phyloP scores from a whole-genome alignment of 306 rosid species.

The Prinsepia uniflora region DNA sequence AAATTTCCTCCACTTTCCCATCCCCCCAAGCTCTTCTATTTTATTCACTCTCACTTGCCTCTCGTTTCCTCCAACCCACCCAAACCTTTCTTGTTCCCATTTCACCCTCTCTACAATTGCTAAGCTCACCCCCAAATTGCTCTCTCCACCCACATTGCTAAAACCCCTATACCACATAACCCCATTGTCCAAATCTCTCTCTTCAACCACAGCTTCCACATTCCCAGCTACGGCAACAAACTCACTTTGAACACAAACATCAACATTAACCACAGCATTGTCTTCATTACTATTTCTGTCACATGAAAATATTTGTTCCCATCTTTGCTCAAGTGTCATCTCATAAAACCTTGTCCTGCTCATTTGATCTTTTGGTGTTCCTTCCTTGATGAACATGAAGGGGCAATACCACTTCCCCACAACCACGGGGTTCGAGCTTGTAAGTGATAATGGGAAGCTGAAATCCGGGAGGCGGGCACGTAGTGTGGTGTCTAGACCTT shows the following conservation, averaged over 20 bases:
- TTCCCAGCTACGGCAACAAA: slow-evolving; percentile 30
- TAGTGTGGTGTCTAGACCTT: slow-evolving; percentile 26
- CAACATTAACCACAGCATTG: slow-evolving; percentile 8
- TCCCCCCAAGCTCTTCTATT: slow-evolving; percentile 47
- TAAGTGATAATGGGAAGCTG: slow-evolving; percentile 5
- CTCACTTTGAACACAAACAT: slow-evolving; percentile 26
- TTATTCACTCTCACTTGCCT: slow-evolving; percentile 34
- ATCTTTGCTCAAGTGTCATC: slow-evolving; percentile 37
- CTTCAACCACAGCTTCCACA: slow-evolving; percentile 28
- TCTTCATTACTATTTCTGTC: neutral
- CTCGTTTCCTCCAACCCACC: slow-evolving; percentile 31
- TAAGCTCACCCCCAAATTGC: slow-evolving; percentile 44
- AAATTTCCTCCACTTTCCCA: slow-evolving; percentile 33
- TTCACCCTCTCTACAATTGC: slow-evolving; percentile 56
- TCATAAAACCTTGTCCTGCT: slow-evolving; percentile 20
- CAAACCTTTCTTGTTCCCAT: slow-evolving; percentile 41
- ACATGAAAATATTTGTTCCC: slow-evolving; percentile 32
- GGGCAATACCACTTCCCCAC: slow-evolving; percentile 39
- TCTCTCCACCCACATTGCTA: slow-evolving; percentile 37
- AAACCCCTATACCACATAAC: slow-evolving; percentile 42
- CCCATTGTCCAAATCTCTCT: slow-evolving; percentile 24
- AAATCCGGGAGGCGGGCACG: slow-evolving; percentile 27
- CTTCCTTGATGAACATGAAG: slow-evolving; percentile 32
- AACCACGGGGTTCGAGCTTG: slow-evolving; percentile 18
- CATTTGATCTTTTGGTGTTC: slow-evolving; percentile 12